Conservation (phyloP, 345 rosid species). For the Eucalyptus dawsonii region DNA sequence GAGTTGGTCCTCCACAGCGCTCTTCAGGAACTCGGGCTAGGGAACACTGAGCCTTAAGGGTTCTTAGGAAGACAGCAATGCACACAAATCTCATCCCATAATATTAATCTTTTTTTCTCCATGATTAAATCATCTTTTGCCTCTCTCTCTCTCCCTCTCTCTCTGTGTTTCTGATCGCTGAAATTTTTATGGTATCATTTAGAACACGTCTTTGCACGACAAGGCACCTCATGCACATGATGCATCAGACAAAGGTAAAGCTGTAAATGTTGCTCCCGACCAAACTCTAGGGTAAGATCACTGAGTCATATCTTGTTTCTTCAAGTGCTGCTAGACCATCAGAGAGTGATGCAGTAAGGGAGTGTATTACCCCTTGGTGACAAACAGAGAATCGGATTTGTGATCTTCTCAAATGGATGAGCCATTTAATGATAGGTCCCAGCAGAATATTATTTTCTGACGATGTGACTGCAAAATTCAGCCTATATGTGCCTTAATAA, state of each 20-base stretch:
- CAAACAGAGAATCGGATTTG: background rate
- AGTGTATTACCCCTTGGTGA: background rate
- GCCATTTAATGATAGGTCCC: background rate
- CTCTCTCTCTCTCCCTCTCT: background rate
- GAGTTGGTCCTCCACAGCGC: background rate
- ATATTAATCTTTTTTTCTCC: background rate
- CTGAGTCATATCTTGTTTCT: background rate
- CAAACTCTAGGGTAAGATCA: background rate
- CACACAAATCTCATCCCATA: background rate
- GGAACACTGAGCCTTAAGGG: background rate
- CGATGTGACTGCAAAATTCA: background rate
- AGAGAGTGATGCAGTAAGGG: background rate
- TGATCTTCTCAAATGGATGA: background rate
- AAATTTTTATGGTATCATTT: background rate
- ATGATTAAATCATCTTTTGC: background rate
- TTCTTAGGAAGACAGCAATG: background rate
- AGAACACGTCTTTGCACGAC: background rate
- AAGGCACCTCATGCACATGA: background rate
- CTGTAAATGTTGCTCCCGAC: background rate
- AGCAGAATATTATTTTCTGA: background rate
- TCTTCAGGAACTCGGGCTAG: background rate
- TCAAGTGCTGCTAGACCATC: background rate
- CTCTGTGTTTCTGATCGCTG: background rate
- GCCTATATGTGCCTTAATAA: background rate
- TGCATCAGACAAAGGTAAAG: background rate